These are phyloP conservation scores for Lipomyces yamanashiensis DNA, from an alignment of 805 yeast species.

Conservation along the genomic window DNA sequence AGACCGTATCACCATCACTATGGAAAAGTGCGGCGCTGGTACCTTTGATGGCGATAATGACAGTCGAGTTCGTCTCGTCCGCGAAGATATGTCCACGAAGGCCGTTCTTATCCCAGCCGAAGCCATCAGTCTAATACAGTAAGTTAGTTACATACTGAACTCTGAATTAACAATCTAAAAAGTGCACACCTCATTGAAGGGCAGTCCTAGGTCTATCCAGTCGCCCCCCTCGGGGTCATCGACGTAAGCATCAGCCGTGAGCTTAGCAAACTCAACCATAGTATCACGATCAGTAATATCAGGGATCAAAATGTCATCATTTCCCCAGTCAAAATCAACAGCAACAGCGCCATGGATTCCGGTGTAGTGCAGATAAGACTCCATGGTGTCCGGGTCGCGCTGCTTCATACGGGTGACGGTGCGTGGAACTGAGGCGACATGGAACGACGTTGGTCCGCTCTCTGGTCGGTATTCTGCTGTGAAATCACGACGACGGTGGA, in stretches of 20 bases:
- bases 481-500: constrained; percentile 30
- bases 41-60: constrained; percentile 85
- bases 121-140: constrained; percentile 50
- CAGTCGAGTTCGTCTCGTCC: constrained; percentile 58
- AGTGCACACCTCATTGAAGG: constrained; percentile 32
- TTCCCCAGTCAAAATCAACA: constrained; percentile 30
- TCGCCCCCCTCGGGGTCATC: constrained; percentile 76
- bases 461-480: constrained; percentile 11
- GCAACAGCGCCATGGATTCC: constrained; percentile 34
- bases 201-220: constrained; percentile 72
- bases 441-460: constrained; percentile 20
- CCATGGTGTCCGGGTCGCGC: constrained; percentile 65
- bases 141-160: not conserved
- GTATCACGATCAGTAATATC: constrained; percentile 77
- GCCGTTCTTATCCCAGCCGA: constrained; percentile 89
- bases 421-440: constrained; percentile 16
- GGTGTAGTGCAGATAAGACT: constrained; percentile 66
- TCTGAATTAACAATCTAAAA: not conserved
- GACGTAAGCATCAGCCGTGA: constrained; percentile 93
- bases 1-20: constrained; percentile 69
- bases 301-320: constrained; percentile 56
- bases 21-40: constrained; percentile 72
- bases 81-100: constrained; percentile 90
- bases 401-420: constrained; percentile 48
- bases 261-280: constrained; percentile 72